These are phyloP conservation scores for Rhododendron ferrugineum DNA, from an alignment of 148 eudicot genomes.

Conservation along the genomic window DNA sequence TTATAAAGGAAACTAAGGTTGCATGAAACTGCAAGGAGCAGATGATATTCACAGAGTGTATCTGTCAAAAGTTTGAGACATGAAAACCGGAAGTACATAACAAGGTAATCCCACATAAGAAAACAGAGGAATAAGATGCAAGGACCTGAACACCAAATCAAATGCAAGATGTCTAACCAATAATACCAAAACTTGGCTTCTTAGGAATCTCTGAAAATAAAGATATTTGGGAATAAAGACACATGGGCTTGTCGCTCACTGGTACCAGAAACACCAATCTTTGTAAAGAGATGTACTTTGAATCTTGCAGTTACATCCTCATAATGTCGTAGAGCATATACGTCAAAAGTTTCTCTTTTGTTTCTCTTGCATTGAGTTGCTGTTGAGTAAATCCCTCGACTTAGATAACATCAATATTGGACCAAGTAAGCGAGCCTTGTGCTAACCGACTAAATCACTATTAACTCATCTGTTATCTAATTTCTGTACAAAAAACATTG, in stretches of 20 bases:
- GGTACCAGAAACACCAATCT: not conserved
- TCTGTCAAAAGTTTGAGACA: not conserved
- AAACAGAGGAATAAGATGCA: not conserved
- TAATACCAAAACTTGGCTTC: not conserved
- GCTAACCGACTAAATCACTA: not conserved
- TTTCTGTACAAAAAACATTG: not conserved
- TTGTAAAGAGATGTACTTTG: not conserved
- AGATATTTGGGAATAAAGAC: not conserved
- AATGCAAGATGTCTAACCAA: not conserved
- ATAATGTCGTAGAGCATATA: not conserved
- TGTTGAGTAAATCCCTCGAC: not conserved
- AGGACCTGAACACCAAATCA: not conserved
- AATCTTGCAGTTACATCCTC: not conserved
- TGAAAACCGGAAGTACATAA: not conserved
- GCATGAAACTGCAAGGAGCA: not conserved
- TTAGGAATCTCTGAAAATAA: not conserved
- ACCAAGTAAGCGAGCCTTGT: not conserved
- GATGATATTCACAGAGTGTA: not conserved
- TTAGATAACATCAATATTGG: not conserved
- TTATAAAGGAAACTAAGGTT: not conserved
- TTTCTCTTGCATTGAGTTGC: not conserved
- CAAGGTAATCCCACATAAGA: not conserved
- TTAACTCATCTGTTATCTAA: not conserved
- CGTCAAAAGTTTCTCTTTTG: not conserved
- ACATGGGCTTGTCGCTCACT: not conserved